phyloP scores from a whole-genome alignment of 1,284 basidiomycete genomes.

The Puccinia brachypodii region DNA sequence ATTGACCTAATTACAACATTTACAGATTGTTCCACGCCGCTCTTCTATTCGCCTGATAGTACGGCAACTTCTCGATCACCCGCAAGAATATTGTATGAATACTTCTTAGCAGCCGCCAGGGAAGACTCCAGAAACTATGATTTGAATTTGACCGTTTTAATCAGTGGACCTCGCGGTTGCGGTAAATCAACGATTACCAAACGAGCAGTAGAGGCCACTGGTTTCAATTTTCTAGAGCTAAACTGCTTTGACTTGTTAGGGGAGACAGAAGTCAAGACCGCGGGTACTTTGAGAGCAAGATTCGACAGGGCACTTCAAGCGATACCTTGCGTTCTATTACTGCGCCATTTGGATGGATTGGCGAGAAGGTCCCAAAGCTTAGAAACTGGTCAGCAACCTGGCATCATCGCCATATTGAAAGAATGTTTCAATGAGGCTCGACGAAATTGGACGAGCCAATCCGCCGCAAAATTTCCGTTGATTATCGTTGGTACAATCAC shows the following conservation, averaged over 20 bases:
- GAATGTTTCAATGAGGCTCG: constrained; percentile 66
- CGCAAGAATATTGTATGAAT: constrained; percentile 51
- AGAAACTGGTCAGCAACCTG: constrained; percentile 69
- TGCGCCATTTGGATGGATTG: constrained; percentile 82
- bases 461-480: constrained; percentile 62
- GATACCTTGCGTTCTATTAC: constrained; percentile 79
- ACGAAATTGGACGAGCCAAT: constrained; percentile 63
- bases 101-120: constrained; percentile 63
- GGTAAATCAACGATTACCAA: constrained; percentile 69
- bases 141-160: constrained; percentile 67
- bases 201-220: constrained; percentile 67
- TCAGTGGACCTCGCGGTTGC: constrained; percentile 71
- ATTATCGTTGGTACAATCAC: constrained; percentile 74
- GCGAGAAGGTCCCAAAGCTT: constrained; percentile 68
- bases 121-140: constrained; percentile 65
- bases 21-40: constrained; percentile 47
- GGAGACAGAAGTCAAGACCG: constrained; percentile 76
- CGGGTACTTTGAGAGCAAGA: constrained; percentile 71
- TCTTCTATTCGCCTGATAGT: neutral
- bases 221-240: constrained; percentile 68
- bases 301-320: constrained; percentile 78
- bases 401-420: constrained; percentile 66
- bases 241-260: constrained; percentile 82
- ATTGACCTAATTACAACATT: neutral
- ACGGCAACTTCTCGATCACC: constrained; percentile 31